Percentiles rank a stretch among this genome's conserved stretches.
Evolutionary conservation across 129 eudicot species (phyloP).

Genomic region (Apium graveolens): DNA sequence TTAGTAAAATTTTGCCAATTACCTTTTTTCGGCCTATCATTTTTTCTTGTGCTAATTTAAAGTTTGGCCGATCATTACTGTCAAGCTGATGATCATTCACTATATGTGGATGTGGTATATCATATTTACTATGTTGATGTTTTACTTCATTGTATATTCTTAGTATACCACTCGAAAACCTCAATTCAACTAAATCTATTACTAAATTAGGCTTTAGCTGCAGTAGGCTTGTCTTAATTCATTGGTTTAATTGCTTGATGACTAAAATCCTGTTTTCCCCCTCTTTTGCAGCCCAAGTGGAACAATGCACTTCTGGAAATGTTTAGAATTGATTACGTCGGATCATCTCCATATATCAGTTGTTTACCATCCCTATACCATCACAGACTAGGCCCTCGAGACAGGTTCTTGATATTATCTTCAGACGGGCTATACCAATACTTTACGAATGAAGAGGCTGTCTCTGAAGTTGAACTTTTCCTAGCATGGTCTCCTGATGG

Average conservation of each 20-base stretch:
- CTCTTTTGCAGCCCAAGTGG: slow-evolving; percentile 85
- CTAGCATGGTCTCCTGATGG: slow-evolving; percentile 93
- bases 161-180: no score
- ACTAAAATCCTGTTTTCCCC: not conserved
- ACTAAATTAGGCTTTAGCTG: not conserved
- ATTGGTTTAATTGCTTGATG: not conserved
- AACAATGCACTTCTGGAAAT: slow-evolving; percentile 93
- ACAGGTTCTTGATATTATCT: slow-evolving; percentile 77
- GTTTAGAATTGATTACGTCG: slow-evolving; percentile 88
- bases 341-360: slow-evolving; percentile 70
- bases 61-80: not conserved
- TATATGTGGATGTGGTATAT: not conserved
- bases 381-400: slow-evolving; percentile 83
- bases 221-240: not conserved
- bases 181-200: not conserved
- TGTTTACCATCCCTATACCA: slow-evolving; percentile 75
- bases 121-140: slow-evolving; percentile 1
- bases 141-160: not conserved
- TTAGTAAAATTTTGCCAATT: not conserved
- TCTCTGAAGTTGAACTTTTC: slow-evolving; percentile 88
- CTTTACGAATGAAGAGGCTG: slow-evolving; percentile 94
- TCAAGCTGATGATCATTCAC: not conserved
- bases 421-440: slow-evolving; percentile 97
- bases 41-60: not conserved
- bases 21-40: not conserved